Evolutionary conservation across 805 yeast genomes (phyloP).

Genomic region (Wickerhamiella parazyma): DNA sequence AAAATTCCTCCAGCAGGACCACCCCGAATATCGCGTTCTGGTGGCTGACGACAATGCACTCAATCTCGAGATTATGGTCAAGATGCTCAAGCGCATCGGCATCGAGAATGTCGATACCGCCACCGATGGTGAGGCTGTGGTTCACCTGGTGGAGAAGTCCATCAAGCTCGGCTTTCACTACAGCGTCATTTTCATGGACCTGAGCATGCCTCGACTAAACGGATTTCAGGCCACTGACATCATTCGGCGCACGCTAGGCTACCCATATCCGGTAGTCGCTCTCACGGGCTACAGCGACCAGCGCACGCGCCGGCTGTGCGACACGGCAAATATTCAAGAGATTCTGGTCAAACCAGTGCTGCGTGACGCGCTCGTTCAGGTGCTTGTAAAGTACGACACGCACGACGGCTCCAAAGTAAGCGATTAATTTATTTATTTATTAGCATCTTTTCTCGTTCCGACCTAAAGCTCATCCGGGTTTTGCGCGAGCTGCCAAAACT

Average conservation of each 20-base stretch:
- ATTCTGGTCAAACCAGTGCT: constrained; percentile 81
- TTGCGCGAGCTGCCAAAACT: constrained; percentile 12
- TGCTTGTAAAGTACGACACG: constrained; percentile 32
- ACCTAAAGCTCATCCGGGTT: constrained; percentile 7
- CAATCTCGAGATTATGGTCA: constrained; percentile 78
- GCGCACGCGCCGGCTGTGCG: constrained; percentile 64
- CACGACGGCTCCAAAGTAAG: not conserved
- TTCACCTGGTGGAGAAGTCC: constrained; percentile 46
- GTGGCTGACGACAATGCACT: constrained; percentile 86
- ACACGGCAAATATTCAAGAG: constrained; percentile 75
- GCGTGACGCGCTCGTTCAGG: constrained; percentile 48
- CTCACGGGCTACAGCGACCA: constrained; percentile 88
- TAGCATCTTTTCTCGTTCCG: not conserved
- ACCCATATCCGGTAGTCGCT: constrained; percentile 72
- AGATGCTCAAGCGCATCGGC: constrained; percentile 77
- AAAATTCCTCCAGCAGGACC: not conserved
- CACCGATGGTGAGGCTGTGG: constrained; percentile 78
- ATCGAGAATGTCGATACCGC: constrained; percentile 58
- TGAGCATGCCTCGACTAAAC: constrained; percentile 22
- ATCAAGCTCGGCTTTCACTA: constrained; percentile 26
- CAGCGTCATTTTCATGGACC: constrained; percentile 23
- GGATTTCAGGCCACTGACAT: constrained; percentile 26
- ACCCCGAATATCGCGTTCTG: constrained; percentile 33
- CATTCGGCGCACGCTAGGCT: constrained; percentile 50
- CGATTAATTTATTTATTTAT: not conserved